A percentile compares a stretch with the other conserved stretches of the same genome.
phyloP scores from a whole-genome alignment of 345 rosid species.

The Brassica incana region DNA sequence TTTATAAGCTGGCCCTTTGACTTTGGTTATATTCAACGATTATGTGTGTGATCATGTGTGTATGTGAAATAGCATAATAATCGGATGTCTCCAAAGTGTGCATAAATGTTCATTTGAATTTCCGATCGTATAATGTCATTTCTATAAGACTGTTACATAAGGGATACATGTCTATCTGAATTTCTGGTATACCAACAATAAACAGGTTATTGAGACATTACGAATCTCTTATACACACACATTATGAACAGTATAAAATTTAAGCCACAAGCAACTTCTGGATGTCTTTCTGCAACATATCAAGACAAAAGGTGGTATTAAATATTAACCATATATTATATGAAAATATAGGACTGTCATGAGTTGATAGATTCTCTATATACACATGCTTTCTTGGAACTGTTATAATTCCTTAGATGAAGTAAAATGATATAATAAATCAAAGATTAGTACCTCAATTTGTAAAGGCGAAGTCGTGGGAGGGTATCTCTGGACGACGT shows the following conservation, averaged over 20 bases:
- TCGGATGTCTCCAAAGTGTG: background rate
- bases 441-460: conserved; percentile 60
- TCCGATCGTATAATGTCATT: background rate
- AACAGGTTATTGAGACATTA: background rate
- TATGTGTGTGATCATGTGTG: background rate
- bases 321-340: background rate
- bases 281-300: conserved; percentile 31
- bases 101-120: background rate
- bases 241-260: background rate
- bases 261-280: conserved; percentile 27
- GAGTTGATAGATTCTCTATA: background rate
- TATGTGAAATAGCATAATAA: background rate
- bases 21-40: background rate
- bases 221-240: conserved; percentile 5
- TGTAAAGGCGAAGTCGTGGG: conserved; percentile 92
- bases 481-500: conserved; percentile 77
- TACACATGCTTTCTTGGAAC: background rate
- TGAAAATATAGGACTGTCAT: background rate
- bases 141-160: background rate
- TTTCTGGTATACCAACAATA: conserved; percentile 11
- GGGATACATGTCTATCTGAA: background rate
- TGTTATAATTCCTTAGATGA: background rate
- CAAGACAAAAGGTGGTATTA: background rate
- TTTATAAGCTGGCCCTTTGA: background rate
- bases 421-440: background rate